phyloP scores from a whole-genome alignment of 805 yeast genomes.

The Myxozyma udenii region DNA sequence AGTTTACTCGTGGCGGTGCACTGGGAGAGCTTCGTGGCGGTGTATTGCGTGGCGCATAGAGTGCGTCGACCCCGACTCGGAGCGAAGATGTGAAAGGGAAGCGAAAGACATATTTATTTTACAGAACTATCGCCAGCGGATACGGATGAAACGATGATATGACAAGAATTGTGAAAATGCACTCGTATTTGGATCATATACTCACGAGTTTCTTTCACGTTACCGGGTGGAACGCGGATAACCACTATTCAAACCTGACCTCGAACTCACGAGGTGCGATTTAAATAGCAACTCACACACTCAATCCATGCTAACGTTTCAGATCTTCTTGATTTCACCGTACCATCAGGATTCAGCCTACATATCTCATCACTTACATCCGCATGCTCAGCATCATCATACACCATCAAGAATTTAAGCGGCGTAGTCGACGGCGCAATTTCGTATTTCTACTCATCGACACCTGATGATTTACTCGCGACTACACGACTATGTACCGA shows the following conservation, averaged over 20 bases:
- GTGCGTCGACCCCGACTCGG: too few species aligned
- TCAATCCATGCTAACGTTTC: too few species aligned
- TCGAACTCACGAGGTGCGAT: conserved; percentile 57
- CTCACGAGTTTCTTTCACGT: conserved; percentile 65
- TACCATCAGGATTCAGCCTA: conserved; percentile 65
- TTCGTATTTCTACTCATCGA: conserved; percentile 72
- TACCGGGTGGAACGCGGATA: conserved; percentile 77
- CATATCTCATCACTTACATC: conserved; percentile 70
- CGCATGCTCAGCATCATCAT: conserved; percentile 64
- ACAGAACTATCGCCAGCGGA: too few species aligned
- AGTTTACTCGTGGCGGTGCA: conserved; percentile 4
- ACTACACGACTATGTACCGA: conserved; percentile 27
- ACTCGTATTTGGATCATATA: conserved; percentile 82
- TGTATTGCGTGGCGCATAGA: too few species aligned
- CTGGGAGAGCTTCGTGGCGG: background rate
- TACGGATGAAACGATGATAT: too few species aligned
- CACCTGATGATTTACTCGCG: conserved; percentile 17
- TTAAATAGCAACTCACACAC: background rate
- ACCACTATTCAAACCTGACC: conserved; percentile 69
- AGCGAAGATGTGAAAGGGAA: too few species aligned
- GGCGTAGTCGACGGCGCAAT: conserved; percentile 69
- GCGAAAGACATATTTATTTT: too few species aligned
- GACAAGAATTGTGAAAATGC: conserved; percentile 59
- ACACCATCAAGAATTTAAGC: conserved; percentile 46
- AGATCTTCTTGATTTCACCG: conserved; percentile 63